Base-by-base conservation (phyloP, 441 rosid species). In the Brassica hybrid region DNA sequence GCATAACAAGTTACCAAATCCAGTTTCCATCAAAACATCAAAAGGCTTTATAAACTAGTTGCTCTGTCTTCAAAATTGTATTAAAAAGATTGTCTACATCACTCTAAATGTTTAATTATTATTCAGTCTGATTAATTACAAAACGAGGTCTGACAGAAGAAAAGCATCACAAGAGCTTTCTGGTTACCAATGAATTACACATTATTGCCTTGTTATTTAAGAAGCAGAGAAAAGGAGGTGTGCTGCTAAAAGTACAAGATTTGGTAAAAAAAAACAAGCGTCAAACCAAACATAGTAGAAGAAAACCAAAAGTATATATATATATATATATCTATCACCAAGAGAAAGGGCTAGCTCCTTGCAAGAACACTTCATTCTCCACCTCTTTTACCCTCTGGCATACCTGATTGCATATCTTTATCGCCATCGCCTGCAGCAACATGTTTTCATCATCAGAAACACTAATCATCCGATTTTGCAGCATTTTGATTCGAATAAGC, bases 291-390 rank as follows among this genome's bases (percentile, higher is more conserved):
- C 38, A 23, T 13, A 43, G 73, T 45, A 68, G 36, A 67, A 34
- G 38, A 59, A 67, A 62, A 21, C 62, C 32, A 61, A 62, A 50
- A 23, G 30, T n/a, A 48, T 2, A 61, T 3, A 48, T 21, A 36
- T 14, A 36, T 14, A 14, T 7, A 18, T 45, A 14, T 30, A 14
- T 7, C 9, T 45, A 72, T 94, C 91, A 96, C 99, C 99, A 94
- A 65, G 99, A 89, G 69, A 94, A 96, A 65, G 99, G 99, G 87
- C 93, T 92, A 25, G 99, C 97, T 89, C 98, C 98, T 84, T 92
- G 91, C 84, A 92, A 81, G 85, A 96, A 94, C 16, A 92, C 90
- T 79, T 96, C 99, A 81, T 96, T 92, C 83, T 96, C 98, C 63
- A 96, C 92, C 69, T 91, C 96, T 85, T 92, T 94, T 77, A 96